Evolutionary conservation across 441 rosid genomes (phyloP).

Genomic region (Isatis lusitanica): DNA sequence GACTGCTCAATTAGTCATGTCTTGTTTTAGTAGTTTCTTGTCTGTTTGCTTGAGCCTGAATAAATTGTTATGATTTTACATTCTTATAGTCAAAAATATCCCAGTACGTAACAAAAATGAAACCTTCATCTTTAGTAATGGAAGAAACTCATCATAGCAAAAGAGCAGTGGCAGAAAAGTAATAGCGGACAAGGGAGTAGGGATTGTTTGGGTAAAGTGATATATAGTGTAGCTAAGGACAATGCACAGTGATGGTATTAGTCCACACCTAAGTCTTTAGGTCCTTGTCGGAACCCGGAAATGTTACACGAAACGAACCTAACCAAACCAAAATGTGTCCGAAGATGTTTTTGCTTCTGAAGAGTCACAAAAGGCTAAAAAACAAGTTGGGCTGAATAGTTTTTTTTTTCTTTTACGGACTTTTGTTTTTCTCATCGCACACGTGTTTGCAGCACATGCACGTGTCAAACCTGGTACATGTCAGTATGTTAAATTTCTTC

Average conservation of each 20-base stretch:
- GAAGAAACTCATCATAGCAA: background rate
- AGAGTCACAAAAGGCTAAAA: background rate
- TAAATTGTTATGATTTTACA: slow-evolving; percentile 4
- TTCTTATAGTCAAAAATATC: slow-evolving; percentile 11
- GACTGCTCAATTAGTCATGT: slow-evolving; percentile 13
- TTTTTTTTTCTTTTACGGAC: background rate
- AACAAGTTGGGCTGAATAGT: background rate
- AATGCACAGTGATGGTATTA: background rate
- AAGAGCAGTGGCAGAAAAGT: slow-evolving; percentile 1
- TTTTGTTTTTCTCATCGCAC: background rate
- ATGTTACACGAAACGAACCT: slow-evolving; percentile 16
- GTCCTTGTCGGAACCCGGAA: slow-evolving; percentile 29
- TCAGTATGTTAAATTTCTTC: slow-evolving; percentile 19
- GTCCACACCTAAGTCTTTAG: slow-evolving; percentile 20
- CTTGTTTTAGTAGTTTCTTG: slow-evolving; percentile 28
- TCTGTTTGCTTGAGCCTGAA: slow-evolving; percentile 24
- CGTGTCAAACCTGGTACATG: slow-evolving; percentile 41
- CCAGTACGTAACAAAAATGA: background rate
- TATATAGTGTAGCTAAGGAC: slow-evolving; percentile 19
- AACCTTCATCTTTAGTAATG: background rate
- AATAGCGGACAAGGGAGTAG: slow-evolving; percentile 8
- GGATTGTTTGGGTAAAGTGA: slow-evolving; percentile 17
- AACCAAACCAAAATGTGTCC: slow-evolving; percentile 2
- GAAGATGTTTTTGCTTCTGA: background rate
- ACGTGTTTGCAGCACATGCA: slow-evolving; percentile 36